phyloP scores from a whole-genome alignment of 1,284 basidiomycete genomes.

The Rhodofomes roseus region DNA sequence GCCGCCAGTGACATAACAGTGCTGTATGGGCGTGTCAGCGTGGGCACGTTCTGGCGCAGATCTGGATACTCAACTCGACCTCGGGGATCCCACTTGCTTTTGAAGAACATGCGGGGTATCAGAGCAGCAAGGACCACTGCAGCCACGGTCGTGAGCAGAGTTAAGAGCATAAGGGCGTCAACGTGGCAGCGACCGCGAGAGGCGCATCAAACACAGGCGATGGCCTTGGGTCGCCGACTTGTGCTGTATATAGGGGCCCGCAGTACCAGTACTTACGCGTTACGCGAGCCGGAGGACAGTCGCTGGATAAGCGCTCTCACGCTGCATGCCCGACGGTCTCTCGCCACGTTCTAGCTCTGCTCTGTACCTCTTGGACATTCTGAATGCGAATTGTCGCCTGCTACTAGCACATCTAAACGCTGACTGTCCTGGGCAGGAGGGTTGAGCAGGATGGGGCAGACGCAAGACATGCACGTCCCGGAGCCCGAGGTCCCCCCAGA shows the following conservation, averaged over 20 bases:
- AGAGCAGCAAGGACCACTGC: background rate
- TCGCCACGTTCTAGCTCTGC: background rate
- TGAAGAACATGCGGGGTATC: constrained; percentile 13
- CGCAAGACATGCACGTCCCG: background rate
- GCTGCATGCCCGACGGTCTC: background rate
- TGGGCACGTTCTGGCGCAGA: too few species aligned
- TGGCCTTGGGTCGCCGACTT: too few species aligned
- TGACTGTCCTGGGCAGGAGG: background rate
- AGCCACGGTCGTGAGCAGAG: background rate
- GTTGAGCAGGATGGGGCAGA: background rate
- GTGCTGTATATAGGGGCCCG: too few species aligned
- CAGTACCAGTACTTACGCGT: too few species aligned
- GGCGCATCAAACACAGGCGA: background rate
- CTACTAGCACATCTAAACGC: background rate
- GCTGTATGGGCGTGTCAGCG: constrained; percentile 34
- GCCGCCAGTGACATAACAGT: constrained; percentile 79
- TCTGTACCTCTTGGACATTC: background rate
- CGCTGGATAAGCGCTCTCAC: background rate
- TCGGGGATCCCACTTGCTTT: constrained; percentile 27
- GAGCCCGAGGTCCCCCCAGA: background rate
- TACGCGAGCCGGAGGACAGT: too few species aligned
- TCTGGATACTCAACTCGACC: constrained; percentile 19
- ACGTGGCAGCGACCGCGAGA: background rate
- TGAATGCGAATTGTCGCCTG: background rate
- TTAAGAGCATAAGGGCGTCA: background rate